phyloP scores from a whole-genome alignment of 352 stramenopile genomes.

The Phytophthora gonapodyides region DNA sequence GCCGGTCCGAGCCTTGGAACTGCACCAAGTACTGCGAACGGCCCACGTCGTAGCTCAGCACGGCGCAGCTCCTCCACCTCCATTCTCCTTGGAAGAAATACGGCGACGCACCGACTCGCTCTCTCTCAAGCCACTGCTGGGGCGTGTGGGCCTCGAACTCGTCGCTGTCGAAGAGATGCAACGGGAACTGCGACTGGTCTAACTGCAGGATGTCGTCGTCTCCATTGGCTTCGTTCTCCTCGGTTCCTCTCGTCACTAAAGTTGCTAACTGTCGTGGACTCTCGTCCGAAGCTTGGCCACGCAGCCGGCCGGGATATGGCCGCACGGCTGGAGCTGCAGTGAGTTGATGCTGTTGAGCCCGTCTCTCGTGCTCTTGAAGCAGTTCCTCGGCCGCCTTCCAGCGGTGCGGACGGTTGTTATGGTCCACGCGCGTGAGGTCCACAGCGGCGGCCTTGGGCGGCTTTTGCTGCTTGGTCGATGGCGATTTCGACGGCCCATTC shows the following conservation, averaged over 20 bases:
- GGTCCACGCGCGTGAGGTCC: slow-evolving; percentile 73
- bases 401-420: slow-evolving; percentile 86
- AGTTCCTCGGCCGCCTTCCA: slow-evolving; percentile 82
- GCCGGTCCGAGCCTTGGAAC: slow-evolving; percentile 83
- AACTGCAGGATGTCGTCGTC: slow-evolving; percentile 84
- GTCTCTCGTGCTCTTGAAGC: slow-evolving; percentile 63
- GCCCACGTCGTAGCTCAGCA: slow-evolving; percentile 67
- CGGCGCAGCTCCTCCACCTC: slow-evolving; percentile 74
- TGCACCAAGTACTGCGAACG: slow-evolving; percentile 82
- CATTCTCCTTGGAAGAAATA: slow-evolving; percentile 89
- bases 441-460: slow-evolving; percentile 10
- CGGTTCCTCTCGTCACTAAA: background rate
- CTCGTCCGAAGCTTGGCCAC: slow-evolving; percentile 36
- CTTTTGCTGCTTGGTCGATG: slow-evolving; percentile 17
- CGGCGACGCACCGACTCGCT: slow-evolving; percentile 56
- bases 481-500: background rate
- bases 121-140: slow-evolving; percentile 70
- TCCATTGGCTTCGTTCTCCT: slow-evolving; percentile 12
- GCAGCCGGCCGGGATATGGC: slow-evolving; percentile 61
- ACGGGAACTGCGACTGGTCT: slow-evolving; percentile 91
- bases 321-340: slow-evolving; percentile 52
- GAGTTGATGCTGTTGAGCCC: slow-evolving; percentile 62
- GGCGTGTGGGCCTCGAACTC: slow-evolving; percentile 81
- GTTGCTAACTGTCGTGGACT: background rate
- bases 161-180: slow-evolving; percentile 91